Base-by-base conservation (phyloP, 2,329 filamentous ascomycete genomes). In the Ophiocordyceps unilateralis region DNA sequence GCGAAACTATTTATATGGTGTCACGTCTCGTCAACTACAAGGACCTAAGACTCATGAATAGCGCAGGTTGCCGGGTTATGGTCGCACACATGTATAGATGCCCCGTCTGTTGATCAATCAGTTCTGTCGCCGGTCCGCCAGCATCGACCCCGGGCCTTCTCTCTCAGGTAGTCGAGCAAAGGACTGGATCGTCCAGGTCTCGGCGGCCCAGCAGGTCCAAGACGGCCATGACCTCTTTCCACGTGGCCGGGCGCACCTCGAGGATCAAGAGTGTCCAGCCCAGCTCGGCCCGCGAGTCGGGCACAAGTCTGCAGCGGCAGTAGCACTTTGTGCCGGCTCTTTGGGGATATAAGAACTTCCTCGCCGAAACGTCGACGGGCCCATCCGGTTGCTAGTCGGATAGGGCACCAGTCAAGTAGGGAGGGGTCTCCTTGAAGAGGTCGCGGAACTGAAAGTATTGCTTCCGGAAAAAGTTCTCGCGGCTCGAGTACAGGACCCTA, bases 381-480 rank as follows among this genome's bases (percentile, higher is more conserved):
- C 53, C 50, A 11, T 55, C 58, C 5, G 26, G 28, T 36, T 57
- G 51, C 55, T 55, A 59, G 23, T 48, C 47, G 20, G 47, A 21
- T 15, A 61, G 51, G 10, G 50, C 44, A 12, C 58, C 59, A n/a
- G 50, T 52, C 6, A 61, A 37, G 43, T 70, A 72, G 0, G 76
- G 78, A 5, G 69, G 68, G 11, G 63, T 65, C 19, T 74, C 67
- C 46, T 74, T 72, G 49, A 76, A 78, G 0, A 83, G 55, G 50
- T 82, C 78, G 34, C 65, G 63, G 41, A 83, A 72, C n/a, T 74
- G 67, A 47, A 83, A 81, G 44, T 73, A 64, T 51, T 84, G 78
- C 47, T 67, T 73, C 19, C 55, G 61, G 8, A 53, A 50, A 7
- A 61, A 56, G 12, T 59, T 57, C 44, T 78, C 72, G 0, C 78